These are phyloP conservation scores for Pseudogymnoascus sp. DNA, from an alignment of 2,329 filamentous ascomycete genomes.

Conservation along the genomic window DNA sequence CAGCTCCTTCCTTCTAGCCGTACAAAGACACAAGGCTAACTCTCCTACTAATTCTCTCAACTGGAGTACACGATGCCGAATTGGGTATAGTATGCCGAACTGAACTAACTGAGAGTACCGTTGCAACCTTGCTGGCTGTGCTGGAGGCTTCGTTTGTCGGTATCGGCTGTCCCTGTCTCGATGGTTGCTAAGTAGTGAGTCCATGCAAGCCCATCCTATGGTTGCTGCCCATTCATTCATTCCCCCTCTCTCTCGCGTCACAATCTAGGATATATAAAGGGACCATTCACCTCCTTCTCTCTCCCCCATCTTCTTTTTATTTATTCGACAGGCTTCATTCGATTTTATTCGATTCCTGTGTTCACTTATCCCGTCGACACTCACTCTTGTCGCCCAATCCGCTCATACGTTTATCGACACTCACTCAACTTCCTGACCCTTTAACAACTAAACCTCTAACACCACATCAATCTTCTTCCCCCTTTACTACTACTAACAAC, in stretches of 20 bases:
- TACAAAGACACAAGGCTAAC: neutral
- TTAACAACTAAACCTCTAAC: neutral
- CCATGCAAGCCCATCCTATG: neutral
- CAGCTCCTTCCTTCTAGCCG: neutral
- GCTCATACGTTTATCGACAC: neutral
- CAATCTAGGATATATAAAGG: neutral
- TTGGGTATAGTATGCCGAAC: neutral
- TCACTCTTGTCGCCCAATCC: neutral
- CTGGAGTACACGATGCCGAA: neutral
- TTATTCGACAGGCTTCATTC: neutral
- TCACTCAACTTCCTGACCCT: neutral
- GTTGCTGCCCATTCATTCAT: neutral
- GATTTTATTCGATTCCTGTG: neutral
- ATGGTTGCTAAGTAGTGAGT: neutral
- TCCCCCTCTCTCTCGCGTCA: neutral
- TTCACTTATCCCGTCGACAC: neutral
- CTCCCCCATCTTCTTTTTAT: neutral
- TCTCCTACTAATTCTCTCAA: neutral
- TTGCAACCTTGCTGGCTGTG: neutral
- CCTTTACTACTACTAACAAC: neutral
- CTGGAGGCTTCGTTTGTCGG: neutral
- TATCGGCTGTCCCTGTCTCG: neutral
- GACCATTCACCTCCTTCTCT: neutral
- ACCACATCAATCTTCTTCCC: neutral
- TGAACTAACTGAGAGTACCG: neutral